Percentiles rank a stretch among this genome's conserved stretches.
These are phyloP conservation scores for Suhomyces yuchorum DNA, from an alignment of 1,139 yeast genomes.

Conservation along the genomic window DNA sequence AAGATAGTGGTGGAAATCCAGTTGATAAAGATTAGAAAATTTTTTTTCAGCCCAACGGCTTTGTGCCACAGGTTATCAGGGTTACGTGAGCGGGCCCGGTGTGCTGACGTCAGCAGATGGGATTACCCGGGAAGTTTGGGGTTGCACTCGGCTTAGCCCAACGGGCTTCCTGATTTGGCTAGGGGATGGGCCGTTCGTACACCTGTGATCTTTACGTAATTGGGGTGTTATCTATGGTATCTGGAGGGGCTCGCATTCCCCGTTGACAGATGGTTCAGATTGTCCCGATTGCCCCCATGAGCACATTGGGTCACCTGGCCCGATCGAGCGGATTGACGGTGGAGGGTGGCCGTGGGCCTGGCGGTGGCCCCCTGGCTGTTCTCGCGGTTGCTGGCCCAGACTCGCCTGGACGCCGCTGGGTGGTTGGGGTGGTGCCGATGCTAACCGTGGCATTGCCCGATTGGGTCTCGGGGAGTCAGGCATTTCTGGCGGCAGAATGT, in stretches of 20 bases:
- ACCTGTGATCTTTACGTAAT: neutral
- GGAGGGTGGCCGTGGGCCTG: no score
- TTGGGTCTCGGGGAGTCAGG: neutral
- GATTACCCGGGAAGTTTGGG: slow-evolving; percentile 1
- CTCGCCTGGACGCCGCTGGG: no score
- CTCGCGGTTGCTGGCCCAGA: no score
- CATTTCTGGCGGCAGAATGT: no score
- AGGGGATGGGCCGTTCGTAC: neutral
- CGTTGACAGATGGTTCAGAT: neutral
- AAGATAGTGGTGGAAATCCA: slow-evolving; percentile 11
- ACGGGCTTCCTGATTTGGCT: neutral
- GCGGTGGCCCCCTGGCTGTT: no score
- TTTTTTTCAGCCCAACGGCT: slow-evolving; percentile 13
- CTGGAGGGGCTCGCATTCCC: neutral
- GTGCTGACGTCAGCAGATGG: slow-evolving; percentile 3
- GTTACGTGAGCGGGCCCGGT: slow-evolving; percentile 7
- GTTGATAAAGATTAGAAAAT: slow-evolving; percentile 15
- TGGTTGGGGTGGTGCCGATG: neutral
- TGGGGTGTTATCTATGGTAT: neutral
- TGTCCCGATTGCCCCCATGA: no score
- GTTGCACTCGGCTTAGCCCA: slow-evolving; percentile 1
- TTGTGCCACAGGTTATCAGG: slow-evolving; percentile 14
- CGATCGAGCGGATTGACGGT: no score
- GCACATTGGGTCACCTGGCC: no score
- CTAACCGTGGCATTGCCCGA: neutral